A percentile compares a stretch with the other conserved stretches of the same genome.
phyloP scores from a whole-genome alignment of 169 alveolate genomes.

The Perkinsus chesapeaki region DNA sequence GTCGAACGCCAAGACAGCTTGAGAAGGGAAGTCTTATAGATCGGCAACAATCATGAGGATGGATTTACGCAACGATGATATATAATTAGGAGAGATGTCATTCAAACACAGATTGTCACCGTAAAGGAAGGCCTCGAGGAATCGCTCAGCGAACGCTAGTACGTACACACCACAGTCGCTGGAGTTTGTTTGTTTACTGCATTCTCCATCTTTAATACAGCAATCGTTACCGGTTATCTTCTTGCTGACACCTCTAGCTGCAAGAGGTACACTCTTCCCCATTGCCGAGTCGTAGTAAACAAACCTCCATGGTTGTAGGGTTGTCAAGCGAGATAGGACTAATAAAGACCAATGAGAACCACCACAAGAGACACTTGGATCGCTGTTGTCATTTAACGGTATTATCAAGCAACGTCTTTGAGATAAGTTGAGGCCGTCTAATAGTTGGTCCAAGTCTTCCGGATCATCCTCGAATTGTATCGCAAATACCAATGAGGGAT shows the following conservation, averaged over 20 bases:
- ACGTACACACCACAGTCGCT: neutral
- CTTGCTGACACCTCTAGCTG: neutral
- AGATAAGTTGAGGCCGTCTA: neutral
- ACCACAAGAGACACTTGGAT: neutral
- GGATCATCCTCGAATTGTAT: neutral
- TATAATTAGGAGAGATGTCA: neutral
- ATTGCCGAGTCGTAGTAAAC: neutral
- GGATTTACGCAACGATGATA: neutral
- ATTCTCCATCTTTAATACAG: neutral
- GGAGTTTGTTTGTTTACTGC: neutral
- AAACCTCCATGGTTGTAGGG: neutral
- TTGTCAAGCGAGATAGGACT: neutral
- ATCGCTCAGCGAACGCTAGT: neutral
- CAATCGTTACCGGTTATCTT: neutral
- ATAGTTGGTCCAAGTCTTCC: neutral
- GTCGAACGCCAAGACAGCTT: no score
- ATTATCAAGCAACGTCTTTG: neutral
- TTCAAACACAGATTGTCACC: neutral
- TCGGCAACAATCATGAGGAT: neutral
- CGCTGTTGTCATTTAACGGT: neutral
- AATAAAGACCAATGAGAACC: neutral
- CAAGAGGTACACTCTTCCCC: neutral
- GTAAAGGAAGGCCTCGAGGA: neutral
- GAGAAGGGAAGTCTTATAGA: neutral
- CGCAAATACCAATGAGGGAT: neutral